phyloP scores from a whole-genome alignment of 2,329 filamentous ascomycete genomes.

The Ascocoryne sarcoides region DNA sequence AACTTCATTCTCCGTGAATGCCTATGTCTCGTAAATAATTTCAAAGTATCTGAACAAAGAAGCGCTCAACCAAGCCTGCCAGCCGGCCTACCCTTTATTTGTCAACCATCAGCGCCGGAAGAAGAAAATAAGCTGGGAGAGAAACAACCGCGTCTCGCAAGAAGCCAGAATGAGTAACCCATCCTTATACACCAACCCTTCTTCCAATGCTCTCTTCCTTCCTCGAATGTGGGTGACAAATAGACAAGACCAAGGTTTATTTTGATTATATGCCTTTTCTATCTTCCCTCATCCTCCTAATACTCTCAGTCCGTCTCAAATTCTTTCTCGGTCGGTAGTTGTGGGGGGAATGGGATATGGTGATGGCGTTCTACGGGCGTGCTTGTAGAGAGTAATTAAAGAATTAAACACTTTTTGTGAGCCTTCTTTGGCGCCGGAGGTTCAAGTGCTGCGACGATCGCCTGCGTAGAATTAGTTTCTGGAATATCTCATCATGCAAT shows the following conservation, averaged over 20 bases:
- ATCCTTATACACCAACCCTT: too few species aligned
- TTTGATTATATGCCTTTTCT: background rate
- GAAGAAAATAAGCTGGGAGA: too few species aligned
- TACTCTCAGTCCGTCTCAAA: background rate
- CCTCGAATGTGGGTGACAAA: background rate
- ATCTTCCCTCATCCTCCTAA: background rate
- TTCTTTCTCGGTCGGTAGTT: background rate
- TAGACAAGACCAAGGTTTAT: background rate
- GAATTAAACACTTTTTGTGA: conserved; percentile 59
- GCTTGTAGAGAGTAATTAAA: conserved; percentile 35
- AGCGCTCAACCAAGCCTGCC: too few species aligned
- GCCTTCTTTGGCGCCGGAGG: conserved; percentile 77
- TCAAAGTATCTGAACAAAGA: too few species aligned
- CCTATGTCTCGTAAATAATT: too few species aligned
- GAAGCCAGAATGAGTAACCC: too few species aligned
- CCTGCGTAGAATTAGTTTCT: conserved; percentile 41
- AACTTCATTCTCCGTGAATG: too few species aligned
- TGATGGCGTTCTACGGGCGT: background rate
- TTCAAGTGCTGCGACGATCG: conserved; percentile 91
- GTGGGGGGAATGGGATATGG: background rate
- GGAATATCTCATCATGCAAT: background rate
- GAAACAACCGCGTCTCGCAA: too few species aligned
- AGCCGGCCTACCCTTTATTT: too few species aligned
- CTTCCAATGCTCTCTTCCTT: too few species aligned
- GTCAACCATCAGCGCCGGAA: too few species aligned